Evolutionary conservation across 1,139 yeast genomes (phyloP).

Genomic region (Taphrina communis): DNA sequence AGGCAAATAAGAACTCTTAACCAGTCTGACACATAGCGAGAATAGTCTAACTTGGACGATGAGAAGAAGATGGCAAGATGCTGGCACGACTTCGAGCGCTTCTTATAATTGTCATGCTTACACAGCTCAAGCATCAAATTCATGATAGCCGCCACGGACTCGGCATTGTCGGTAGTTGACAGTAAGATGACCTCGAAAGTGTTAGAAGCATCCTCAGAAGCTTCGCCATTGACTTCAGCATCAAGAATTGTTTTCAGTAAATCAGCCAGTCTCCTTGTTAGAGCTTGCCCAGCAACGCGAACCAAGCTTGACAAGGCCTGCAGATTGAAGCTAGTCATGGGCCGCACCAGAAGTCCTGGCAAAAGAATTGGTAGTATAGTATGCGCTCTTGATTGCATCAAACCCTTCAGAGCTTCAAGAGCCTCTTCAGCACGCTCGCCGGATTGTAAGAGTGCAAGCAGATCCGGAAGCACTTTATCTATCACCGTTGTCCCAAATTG

Average conservation of each 20-base stretch:
- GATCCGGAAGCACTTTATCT: slow-evolving; percentile 85
- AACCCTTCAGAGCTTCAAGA: slow-evolving; percentile 83
- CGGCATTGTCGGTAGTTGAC: slow-evolving; percentile 71
- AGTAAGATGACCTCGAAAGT: slow-evolving; percentile 73
- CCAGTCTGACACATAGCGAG: slow-evolving; percentile 76
- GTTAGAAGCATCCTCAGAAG: slow-evolving; percentile 52
- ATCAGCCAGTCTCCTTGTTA: slow-evolving; percentile 62
- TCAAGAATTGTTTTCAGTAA: slow-evolving; percentile 68
- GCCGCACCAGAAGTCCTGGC: slow-evolving; percentile 81
- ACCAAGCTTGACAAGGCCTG: slow-evolving; percentile 87
- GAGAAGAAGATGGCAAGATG: slow-evolving; percentile 76
- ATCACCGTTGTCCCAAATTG: slow-evolving; percentile 76
- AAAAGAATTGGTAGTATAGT: slow-evolving; percentile 91
- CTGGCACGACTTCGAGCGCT: slow-evolving; percentile 69
- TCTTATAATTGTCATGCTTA: slow-evolving; percentile 73
- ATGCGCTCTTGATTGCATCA: slow-evolving; percentile 88
- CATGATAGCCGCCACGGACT: slow-evolving; percentile 83
- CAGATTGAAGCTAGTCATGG: slow-evolving; percentile 84
- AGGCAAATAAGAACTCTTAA: slow-evolving; percentile 71
- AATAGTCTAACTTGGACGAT: slow-evolving; percentile 69
- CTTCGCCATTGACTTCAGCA: slow-evolving; percentile 69
- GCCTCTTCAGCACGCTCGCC: slow-evolving; percentile 73
- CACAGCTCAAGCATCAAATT: slow-evolving; percentile 78
- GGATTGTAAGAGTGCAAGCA: slow-evolving; percentile 72
- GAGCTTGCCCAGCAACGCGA: slow-evolving; percentile 84